Evolutionary conservation across 2,329 filamentous ascomycete species (phyloP).

Genomic region (Trichoderma citrinoviride): DNA sequence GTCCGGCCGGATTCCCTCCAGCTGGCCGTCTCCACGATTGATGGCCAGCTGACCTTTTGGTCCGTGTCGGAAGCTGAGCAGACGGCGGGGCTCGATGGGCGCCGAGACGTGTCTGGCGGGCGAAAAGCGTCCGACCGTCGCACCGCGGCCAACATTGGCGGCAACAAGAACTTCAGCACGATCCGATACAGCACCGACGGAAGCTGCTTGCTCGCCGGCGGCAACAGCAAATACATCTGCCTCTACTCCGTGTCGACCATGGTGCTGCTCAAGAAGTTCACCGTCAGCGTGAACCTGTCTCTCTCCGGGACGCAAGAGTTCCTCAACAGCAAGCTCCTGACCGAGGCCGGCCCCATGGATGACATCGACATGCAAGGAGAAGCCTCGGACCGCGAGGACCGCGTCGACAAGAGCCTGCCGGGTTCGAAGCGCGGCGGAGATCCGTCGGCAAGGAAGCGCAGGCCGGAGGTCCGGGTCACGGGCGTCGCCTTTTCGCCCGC

Average conservation of each 20-base stretch:
- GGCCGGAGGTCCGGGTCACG: conserved; percentile 80
- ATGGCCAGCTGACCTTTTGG: conserved; percentile 96
- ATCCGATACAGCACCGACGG: conserved; percentile 92
- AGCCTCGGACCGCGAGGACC: conserved; percentile 82
- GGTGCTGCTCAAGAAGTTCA: conserved; percentile 90
- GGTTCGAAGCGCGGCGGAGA: conserved; percentile 83
- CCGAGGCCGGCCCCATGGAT: conserved; percentile 80
- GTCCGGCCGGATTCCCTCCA: conserved; percentile 89
- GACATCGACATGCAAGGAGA: conserved; percentile 88
- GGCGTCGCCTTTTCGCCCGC: conserved; percentile 85
- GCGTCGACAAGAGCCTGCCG: conserved; percentile 74
- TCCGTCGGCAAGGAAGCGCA: conserved; percentile 70
- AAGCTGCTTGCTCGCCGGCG: conserved; percentile 81
- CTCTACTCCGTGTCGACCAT: conserved; percentile 93
- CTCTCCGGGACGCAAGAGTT: conserved; percentile 96
- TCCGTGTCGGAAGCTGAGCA: conserved; percentile 84
- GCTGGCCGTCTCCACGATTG: conserved; percentile 85
- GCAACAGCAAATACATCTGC: conserved; percentile 98
- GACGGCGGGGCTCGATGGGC: conserved; percentile 79
- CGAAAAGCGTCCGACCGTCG: conserved; percentile 83
- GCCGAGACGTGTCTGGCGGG: conserved; percentile 88
- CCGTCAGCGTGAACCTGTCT: conserved; percentile 92
- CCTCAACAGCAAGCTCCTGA: conserved; percentile 86
- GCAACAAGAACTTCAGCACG: conserved; percentile 85
- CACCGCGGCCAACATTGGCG: conserved; percentile 85